phyloP scores from a whole-genome alignment of 1,284 basidiomycete genomes.

The Papiliotrema laurentii region DNA sequence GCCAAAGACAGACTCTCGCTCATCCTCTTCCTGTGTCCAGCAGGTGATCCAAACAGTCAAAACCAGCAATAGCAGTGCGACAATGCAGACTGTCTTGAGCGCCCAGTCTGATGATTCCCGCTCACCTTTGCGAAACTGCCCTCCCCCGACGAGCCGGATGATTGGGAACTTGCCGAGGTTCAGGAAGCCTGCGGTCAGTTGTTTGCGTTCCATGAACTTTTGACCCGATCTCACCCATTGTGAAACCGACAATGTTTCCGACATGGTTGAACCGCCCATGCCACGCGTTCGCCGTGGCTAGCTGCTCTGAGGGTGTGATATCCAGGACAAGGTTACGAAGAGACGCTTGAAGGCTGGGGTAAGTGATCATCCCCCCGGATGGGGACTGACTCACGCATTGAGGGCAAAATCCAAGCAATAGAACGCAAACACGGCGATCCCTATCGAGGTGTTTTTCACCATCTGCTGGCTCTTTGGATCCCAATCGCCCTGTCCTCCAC shows the following conservation, averaged over 20 bases:
- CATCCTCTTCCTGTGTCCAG: constrained; percentile 70
- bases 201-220: not conserved
- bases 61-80: constrained; percentile 74
- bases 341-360: constrained; percentile 75
- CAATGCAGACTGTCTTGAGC: constrained; percentile 62
- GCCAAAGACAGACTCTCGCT: constrained; percentile 52
- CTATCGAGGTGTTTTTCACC: constrained; percentile 67
- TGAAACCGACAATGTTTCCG: constrained; percentile 90
- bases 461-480: constrained; percentile 67
- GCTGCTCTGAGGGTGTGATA: constrained; percentile 76
- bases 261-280: constrained; percentile 91
- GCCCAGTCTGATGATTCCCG: not conserved
- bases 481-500: constrained; percentile 80
- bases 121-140: constrained; percentile 78
- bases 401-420: constrained; percentile 92
- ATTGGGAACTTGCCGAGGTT: constrained; percentile 71
- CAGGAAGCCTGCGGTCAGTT: constrained; percentile 62
- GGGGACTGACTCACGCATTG: constrained; percentile 54
- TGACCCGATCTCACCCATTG: constrained; percentile 59
- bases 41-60: constrained; percentile 84
- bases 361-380: not conserved
- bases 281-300: constrained; percentile 95
- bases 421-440: constrained; percentile 83
- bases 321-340: constrained; percentile 88
- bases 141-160: constrained; percentile 77